A percentile compares a stretch with the other conserved stretches of the same genome.
Conservation (phyloP, 2,329 filamentous ascomycete genomes). For the Neofusicoccum parvum region DNA sequence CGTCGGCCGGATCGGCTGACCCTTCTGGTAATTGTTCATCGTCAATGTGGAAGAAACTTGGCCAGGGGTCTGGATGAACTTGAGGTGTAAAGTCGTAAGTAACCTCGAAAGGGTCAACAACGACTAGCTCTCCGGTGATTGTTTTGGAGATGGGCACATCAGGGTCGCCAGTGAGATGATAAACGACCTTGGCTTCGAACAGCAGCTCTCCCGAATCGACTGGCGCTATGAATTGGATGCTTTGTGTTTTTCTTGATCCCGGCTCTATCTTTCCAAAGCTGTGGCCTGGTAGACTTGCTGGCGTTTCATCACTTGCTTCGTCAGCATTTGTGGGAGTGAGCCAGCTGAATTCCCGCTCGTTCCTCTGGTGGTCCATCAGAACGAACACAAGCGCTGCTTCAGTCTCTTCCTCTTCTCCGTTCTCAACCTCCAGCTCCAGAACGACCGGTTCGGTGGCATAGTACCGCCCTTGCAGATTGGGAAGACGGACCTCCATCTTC, state of each 20-base stretch:
- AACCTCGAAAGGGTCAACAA: slow-evolving; percentile 85
- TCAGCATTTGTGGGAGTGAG: slow-evolving; percentile 37
- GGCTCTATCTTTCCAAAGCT: slow-evolving; percentile 38
- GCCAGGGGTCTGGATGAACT: slow-evolving; percentile 78
- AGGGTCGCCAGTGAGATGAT: slow-evolving; percentile 76
- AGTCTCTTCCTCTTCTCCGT: slow-evolving; percentile 80
- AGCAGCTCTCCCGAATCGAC: slow-evolving; percentile 60
- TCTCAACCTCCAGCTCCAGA: slow-evolving; percentile 70
- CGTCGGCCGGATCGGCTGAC: slow-evolving; percentile 32
- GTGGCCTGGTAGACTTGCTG: slow-evolving; percentile 40
- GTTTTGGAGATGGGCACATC: slow-evolving; percentile 80
- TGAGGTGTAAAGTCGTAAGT: slow-evolving; percentile 85
- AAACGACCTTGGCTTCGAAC: slow-evolving; percentile 72
- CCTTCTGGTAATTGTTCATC: slow-evolving; percentile 37
- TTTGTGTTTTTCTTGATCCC: slow-evolving; percentile 35
- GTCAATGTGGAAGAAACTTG: slow-evolving; percentile 75
- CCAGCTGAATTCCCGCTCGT: slow-evolving; percentile 51
- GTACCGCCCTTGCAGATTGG: slow-evolving; percentile 68
- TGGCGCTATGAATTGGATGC: slow-evolving; percentile 44
- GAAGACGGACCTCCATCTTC: slow-evolving; percentile 76
- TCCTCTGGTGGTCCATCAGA: slow-evolving; percentile 61
- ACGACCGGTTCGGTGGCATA: slow-evolving; percentile 80
- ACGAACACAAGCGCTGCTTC: slow-evolving; percentile 70
- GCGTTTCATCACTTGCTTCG: slow-evolving; percentile 24
- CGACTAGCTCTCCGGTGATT: slow-evolving; percentile 66